Base-by-base conservation (phyloP, 140 eudicot genomes). In the Stevia rebaudiana region DNA sequence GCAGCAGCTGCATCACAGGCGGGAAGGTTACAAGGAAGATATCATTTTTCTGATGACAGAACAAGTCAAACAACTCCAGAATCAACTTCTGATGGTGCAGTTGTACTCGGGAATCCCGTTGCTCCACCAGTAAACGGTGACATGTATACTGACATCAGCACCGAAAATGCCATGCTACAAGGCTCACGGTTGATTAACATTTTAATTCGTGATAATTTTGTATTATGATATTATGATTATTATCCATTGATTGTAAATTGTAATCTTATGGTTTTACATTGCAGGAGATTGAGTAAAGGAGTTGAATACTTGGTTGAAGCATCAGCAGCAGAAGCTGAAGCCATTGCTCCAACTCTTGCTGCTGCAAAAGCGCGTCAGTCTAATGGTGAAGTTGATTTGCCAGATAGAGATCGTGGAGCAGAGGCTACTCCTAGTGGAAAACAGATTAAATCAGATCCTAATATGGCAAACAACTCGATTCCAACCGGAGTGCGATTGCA, bases 401-500 rank as follows among this genome's bases (percentile, higher is more conserved):
- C 97, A 49, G 95, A 87, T 49, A 82, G 97, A 80, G 97, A 90
- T 70, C 85, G 95, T 67, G 95, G 97, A 30, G 86, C 94, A 15
- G 97, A 90, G 79, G 97, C 97, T 61, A 84, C 95, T 17, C 88
- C 97, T 16, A 90, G 97, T 86, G 97, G 97, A 67, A 86, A 90
- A 68, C 95, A 77, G 76, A 40, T 40, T 15, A 90, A 90, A 66
- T 88, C 94, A 2, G 97, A 90, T 28, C 71, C 95, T 61, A 80
- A 80, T 53, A 37, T 65, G 5, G 76, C 78, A 49, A 80, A 24
- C 54, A 79, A 76, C 73, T 79, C 97, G 33, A 71, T 81, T 46
- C 97, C 97, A 46, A 47, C 94, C 40, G 94, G 97, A 30, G 90
- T 90, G 50, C 63, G 95, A 69, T 82, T 90, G 69, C 97, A 90